Evolutionary conservation across 2,329 filamentous ascomycete genomes (phyloP).

Genomic region (Xylariales sp.): DNA sequence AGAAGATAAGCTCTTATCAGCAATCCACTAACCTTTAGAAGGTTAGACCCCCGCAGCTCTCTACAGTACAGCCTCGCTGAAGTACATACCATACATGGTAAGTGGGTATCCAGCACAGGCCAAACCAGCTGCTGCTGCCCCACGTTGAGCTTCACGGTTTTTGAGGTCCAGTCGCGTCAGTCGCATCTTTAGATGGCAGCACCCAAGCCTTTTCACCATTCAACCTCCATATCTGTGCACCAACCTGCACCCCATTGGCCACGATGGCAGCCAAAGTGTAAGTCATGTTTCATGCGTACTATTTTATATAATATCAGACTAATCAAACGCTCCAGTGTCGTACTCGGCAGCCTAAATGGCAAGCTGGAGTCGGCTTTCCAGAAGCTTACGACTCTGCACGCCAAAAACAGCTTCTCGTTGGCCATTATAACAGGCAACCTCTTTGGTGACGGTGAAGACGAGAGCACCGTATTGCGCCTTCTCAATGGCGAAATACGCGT

Average conservation of each 20-base stretch:
- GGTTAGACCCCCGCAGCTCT: neutral
- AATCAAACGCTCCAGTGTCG: slow-evolving; percentile 50
- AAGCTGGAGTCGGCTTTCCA: slow-evolving; percentile 70
- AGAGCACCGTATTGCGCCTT: slow-evolving; percentile 57
- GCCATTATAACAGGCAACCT: slow-evolving; percentile 81
- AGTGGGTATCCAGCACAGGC: no score
- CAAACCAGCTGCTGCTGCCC: no score
- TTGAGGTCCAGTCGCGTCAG: no score
- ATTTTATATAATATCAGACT: neutral
- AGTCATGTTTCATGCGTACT: slow-evolving; percentile 13
- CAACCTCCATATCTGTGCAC: no score
- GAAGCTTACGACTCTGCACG: slow-evolving; percentile 75
- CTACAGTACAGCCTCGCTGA: neutral
- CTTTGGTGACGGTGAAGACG: slow-evolving; percentile 60
- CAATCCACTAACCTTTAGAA: neutral
- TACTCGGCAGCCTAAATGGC: slow-evolving; percentile 79
- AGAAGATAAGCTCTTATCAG: slow-evolving; percentile 6
- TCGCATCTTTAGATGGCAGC: no score
- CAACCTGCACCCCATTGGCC: no score
- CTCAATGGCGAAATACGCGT: slow-evolving; percentile 68
- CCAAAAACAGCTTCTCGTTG: slow-evolving; percentile 84
- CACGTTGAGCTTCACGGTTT: no score
- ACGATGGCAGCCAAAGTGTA: slow-evolving; percentile 49
- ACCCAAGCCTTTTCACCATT: no score
- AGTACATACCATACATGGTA: no score